Percentiles rank a stretch among this genome's conserved stretches.
phyloP scores from a whole-genome alignment of 2,329 filamentous ascomycete species.

The Colletotrichum sp. region DNA sequence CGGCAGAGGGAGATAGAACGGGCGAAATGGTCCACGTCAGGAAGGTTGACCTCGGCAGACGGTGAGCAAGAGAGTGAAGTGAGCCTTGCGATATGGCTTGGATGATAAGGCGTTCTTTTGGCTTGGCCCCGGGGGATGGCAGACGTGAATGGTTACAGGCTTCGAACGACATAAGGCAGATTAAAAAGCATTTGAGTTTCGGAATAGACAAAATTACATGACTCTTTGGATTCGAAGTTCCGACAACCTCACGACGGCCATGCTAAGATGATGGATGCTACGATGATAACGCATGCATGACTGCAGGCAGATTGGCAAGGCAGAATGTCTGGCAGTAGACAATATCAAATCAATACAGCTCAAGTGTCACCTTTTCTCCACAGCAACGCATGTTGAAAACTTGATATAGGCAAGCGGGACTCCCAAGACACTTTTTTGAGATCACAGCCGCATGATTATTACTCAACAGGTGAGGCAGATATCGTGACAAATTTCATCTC shows the following conservation, averaged over 20 bases:
- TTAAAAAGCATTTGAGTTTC: neutral
- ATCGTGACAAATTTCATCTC: neutral
- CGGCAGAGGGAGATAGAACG: slow-evolving; percentile 25
- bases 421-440: neutral
- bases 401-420: neutral
- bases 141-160: neutral
- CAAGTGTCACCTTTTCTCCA: neutral
- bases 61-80: slow-evolving; percentile 31
- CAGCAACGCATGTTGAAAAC: neutral
- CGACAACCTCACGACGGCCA: neutral
- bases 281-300: neutral
- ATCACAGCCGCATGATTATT: neutral
- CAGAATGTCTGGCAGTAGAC: neutral
- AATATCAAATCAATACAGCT: neutral
- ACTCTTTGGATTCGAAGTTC: neutral
- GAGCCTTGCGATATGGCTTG: neutral
- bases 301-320: neutral
- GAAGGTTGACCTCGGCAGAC: slow-evolving; percentile 57
- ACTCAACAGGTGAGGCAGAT: neutral
- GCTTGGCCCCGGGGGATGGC: neutral
- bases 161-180: neutral
- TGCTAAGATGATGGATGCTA: neutral
- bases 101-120: neutral
- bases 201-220: neutral
- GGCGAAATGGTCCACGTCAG: slow-evolving; percentile 57